phyloP scores from a whole-genome alignment of 2,329 filamentous ascomycete genomes.

The Neospermospora avenae region DNA sequence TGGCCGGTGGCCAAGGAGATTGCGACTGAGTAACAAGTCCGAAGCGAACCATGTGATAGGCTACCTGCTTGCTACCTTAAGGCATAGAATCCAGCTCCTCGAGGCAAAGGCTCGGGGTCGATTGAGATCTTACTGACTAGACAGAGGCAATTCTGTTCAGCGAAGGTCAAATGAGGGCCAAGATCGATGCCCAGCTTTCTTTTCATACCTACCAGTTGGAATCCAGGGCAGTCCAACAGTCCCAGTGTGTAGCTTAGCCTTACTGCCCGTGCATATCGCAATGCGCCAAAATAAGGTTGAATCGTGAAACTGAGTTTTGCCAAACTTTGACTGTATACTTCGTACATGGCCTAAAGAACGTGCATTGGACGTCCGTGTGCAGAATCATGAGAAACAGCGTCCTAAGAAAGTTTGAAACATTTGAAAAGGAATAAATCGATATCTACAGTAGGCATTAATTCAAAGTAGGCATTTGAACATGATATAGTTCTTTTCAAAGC shows the following conservation, averaged over 20 bases:
- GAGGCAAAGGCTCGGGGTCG: background rate
- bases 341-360: too few species aligned
- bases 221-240: too few species aligned
- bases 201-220: background rate
- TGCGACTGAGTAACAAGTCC: background rate
- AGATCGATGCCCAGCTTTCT: background rate
- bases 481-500: too few species aligned
- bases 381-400: too few species aligned
- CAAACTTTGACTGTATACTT: too few species aligned
- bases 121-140: background rate
- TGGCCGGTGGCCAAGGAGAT: background rate
- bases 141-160: background rate
- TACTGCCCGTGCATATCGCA: background rate
- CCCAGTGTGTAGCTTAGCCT: too few species aligned
- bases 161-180: background rate
- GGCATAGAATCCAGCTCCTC: background rate
- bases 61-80: background rate
- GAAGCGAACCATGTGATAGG: background rate
- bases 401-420: too few species aligned
- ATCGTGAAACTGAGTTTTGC: background rate
- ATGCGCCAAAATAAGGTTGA: background rate
- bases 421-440: too few species aligned
- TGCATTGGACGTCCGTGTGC: too few species aligned
- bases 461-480: too few species aligned
- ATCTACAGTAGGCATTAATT: too few species aligned